Evolutionary conservation across 257 asterid genomes (phyloP).

Genomic region (Fraxinus pennsylvanica): DNA sequence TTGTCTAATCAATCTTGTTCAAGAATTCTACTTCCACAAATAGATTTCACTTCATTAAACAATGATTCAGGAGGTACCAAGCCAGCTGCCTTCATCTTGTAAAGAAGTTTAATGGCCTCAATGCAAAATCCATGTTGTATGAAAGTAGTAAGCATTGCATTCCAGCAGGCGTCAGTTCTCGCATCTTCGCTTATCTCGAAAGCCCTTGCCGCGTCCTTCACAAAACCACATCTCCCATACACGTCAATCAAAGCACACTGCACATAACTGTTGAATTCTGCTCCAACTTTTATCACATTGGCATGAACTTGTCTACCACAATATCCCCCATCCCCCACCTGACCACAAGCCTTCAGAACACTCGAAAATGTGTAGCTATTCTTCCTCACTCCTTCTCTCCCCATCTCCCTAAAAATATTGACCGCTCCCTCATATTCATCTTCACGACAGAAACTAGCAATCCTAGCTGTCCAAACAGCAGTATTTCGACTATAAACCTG

Average conservation of each 20-base stretch:
- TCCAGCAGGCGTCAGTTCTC: slow-evolving; percentile 54
- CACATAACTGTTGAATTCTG: slow-evolving; percentile 54
- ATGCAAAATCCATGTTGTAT: slow-evolving; percentile 45
- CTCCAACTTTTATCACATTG: slow-evolving; percentile 58
- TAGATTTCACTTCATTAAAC: slow-evolving; percentile 41
- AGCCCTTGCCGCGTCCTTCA: slow-evolving; percentile 47
- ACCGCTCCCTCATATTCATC: slow-evolving; percentile 43
- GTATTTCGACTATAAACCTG: slow-evolving; percentile 40
- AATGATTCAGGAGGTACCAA: slow-evolving; percentile 52
- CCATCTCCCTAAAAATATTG: slow-evolving; percentile 64
- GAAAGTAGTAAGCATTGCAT: slow-evolving; percentile 53
- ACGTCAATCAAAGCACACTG: slow-evolving; percentile 64
- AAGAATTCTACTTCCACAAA: slow-evolving; percentile 36
- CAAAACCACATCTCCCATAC: slow-evolving; percentile 59
- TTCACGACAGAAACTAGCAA: slow-evolving; percentile 46
- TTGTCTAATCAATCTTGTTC: slow-evolving; percentile 17
- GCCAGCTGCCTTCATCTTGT: slow-evolving; percentile 61
- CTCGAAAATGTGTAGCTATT: slow-evolving; percentile 60
- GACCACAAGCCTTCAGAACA: slow-evolving; percentile 69
- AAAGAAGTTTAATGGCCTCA: slow-evolving; percentile 48
- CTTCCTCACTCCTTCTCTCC: slow-evolving; percentile 55
- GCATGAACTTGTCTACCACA: slow-evolving; percentile 75
- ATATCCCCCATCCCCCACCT: slow-evolving; percentile 38
- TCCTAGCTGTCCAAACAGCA: slow-evolving; percentile 66
- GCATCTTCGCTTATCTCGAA: slow-evolving; percentile 33